Evolutionary conservation across 2,329 filamentous ascomycete species (phyloP), one percentile per base, ranked within the genome.

Genomic region (Chaetomiaceae sp.): DNA sequence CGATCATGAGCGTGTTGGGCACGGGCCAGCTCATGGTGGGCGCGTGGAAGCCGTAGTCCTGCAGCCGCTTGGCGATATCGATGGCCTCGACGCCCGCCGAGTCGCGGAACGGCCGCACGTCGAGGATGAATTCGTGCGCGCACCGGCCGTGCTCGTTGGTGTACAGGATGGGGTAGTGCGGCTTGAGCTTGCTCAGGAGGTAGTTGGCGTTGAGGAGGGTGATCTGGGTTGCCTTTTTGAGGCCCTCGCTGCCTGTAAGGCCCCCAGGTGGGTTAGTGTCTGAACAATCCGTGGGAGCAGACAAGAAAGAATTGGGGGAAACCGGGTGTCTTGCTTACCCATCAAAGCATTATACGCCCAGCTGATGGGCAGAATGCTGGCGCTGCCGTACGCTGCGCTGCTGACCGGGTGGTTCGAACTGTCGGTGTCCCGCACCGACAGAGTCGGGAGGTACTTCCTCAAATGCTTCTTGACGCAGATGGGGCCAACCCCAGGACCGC

Each of bases 1-100:
- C 91, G 56, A 97, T 95, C 91, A 97, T 97, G 36, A 97, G 79
- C 1, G 91, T 96, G 69, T 94, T 94, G 42, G 88, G 79, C 2
- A 97, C 89, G 1, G 91, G 91, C 87, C 88, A 96, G 64, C 83
- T 89, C 91, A 97, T 96, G 43, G 91, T 97, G 0, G 91, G 91
- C 1, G 90, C 87, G 67, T 97, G 91, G 79, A 97, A 97, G 34
- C 91, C 91, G 64, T 95, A 97, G 64, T 97, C 91, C 68, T 96
- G 90, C 17, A 97, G 80, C 53, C 91, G 87, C 76, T 97, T 97
- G 61, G 91, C 91, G 55, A 97, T 86, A 62, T 97, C 91, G 58
- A 95, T 93, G 24, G 86, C 91, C 69, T 96, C 90, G 58, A 97
- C 72, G 20, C 88, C 88, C 6, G 85, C 81, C 1, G 81, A 80